These are phyloP conservation scores for Pyronema omphalodes DNA, from an alignment of 495 filamentous ascomycete species.

Conservation along the genomic window DNA sequence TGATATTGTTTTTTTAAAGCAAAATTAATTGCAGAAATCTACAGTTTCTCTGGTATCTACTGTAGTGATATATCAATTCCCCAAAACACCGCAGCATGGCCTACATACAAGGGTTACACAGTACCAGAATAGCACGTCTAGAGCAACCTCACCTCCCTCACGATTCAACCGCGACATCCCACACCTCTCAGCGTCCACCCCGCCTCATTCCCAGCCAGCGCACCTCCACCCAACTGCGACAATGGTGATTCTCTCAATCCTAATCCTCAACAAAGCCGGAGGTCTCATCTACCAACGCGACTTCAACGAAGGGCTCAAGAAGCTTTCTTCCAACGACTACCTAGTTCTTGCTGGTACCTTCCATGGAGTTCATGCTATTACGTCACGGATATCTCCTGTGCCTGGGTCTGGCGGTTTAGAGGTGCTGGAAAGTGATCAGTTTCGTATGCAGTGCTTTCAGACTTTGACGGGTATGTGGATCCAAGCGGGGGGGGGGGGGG, in stretches of 20 bases:
- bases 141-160: no score
- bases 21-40: no score
- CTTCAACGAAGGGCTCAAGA: slow-evolving; percentile 65
- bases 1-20: no score
- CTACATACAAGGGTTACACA: no score
- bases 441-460: slow-evolving; percentile 87
- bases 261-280: slow-evolving; percentile 96
- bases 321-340: slow-evolving; percentile 82
- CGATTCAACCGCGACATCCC: no score
- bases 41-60: no score
- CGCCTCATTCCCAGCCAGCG: not conserved
- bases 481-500: not conserved
- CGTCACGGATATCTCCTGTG: slow-evolving; percentile 53
- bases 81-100: no score
- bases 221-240: slow-evolving; percentile 5
- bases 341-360: slow-evolving; percentile 96
- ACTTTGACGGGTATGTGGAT: slow-evolving; percentile 42
- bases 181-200: no score
- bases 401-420: slow-evolving; percentile 48
- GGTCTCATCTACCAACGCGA: slow-evolving; percentile 89
- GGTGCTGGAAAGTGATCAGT: slow-evolving; percentile 74
- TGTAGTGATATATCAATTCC: no score
- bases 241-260: slow-evolving; percentile 75
- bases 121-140: no score
- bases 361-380: slow-evolving; percentile 91